phyloP scores from a whole-genome alignment of 1,284 basidiomycete species.

The Austroboletus niveus region DNA sequence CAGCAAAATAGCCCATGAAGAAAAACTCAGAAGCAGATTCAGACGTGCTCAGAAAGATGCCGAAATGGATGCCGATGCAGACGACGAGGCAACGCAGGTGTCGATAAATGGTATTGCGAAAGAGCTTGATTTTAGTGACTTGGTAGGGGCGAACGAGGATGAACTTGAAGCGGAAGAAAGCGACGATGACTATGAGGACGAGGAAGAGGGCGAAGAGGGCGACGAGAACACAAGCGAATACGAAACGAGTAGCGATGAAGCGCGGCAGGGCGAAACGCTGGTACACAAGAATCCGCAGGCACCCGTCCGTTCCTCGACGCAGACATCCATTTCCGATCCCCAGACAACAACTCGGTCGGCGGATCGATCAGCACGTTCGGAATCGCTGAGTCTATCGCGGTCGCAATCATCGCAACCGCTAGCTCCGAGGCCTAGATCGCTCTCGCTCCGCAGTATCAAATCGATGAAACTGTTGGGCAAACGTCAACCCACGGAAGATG shows the following conservation, averaged over 20 bases:
- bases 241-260: constrained; percentile 36
- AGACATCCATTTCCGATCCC: constrained; percentile 1
- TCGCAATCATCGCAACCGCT: constrained; percentile 12
- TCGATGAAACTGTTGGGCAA: constrained; percentile 36
- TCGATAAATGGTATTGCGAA: constrained; percentile 78
- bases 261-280: constrained; percentile 28
- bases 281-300: constrained; percentile 29
- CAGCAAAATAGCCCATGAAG: constrained; percentile 88
- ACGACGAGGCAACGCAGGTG: constrained; percentile 76
- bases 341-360: constrained; percentile 2
- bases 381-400: constrained; percentile 4
- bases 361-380: neutral
- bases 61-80: constrained; percentile 50
- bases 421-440: constrained; percentile 35
- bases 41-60: constrained; percentile 50
- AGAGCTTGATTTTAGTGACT: constrained; percentile 78
- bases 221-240: constrained; percentile 44
- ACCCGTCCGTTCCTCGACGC: neutral
- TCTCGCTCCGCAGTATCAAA: constrained; percentile 45
- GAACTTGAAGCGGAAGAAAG: constrained; percentile 79
- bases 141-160: constrained; percentile 72
- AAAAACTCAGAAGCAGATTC: constrained; percentile 81
- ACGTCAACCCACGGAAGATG: constrained; percentile 7
- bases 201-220: constrained; percentile 31
- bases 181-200: constrained; percentile 43